Evolutionary conservation across 306 rosid genomes (phyloP).

Genomic region (Vigna mungo): DNA sequence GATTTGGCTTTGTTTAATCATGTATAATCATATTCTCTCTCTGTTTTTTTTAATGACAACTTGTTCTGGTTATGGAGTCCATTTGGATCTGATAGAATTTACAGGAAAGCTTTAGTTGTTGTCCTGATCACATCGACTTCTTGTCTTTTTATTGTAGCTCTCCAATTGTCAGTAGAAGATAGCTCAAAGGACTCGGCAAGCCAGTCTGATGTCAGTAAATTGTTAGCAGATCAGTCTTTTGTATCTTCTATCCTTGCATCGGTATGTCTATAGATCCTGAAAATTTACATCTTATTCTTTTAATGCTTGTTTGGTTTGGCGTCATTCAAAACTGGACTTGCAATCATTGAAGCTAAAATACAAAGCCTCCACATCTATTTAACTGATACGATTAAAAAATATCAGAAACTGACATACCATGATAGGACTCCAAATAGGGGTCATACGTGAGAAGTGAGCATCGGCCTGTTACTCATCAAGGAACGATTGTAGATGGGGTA

Average conservation of each 20-base stretch:
- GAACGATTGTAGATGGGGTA: too few species aligned
- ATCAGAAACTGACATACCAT: neutral
- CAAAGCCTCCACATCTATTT: neutral
- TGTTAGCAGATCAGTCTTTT: constrained; percentile 93
- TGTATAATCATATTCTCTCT: constrained; percentile 5
- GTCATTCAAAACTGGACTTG: too few species aligned
- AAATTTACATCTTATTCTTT: constrained; percentile 17
- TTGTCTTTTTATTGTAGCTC: constrained; percentile 65
- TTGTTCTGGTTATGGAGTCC: constrained; percentile 6
- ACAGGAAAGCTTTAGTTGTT: neutral
- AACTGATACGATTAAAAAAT: neutral
- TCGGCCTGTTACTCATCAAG: too few species aligned
- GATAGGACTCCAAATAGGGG: too few species aligned
- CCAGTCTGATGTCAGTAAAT: constrained; percentile 80
- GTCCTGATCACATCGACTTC: constrained; percentile 19
- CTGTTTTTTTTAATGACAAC: neutral
- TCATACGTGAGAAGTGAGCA: too few species aligned
- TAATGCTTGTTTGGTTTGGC: neutral
- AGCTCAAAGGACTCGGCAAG: constrained; percentile 66
- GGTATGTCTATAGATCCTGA: constrained; percentile 55
- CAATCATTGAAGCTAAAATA: neutral
- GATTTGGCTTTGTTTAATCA: constrained; percentile 12
- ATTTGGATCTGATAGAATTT: constrained; percentile 28
- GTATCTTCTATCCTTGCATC: constrained; percentile 95
- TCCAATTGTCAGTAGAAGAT: constrained; percentile 85